These are phyloP conservation scores for Fagopyrum esculentum DNA, from an alignment of 148 eudicot species.

Conservation along the genomic window DNA sequence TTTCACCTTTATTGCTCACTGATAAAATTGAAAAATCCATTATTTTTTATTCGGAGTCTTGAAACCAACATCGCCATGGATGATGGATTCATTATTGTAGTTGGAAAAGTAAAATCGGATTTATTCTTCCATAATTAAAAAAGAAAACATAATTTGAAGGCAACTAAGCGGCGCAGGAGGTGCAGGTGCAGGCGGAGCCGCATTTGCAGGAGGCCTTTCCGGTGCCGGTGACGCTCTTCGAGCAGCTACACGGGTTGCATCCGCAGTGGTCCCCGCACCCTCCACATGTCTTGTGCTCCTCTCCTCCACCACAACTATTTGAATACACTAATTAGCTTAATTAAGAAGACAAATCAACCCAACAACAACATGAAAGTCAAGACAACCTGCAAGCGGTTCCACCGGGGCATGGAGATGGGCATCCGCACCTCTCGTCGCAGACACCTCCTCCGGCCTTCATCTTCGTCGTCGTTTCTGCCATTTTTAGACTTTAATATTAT, in stretches of 20 bases:
- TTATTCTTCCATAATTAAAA: no score
- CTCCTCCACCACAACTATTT: neutral
- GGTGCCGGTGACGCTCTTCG: conserved; percentile 20
- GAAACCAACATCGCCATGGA: no score
- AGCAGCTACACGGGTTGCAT: conserved; percentile 63
- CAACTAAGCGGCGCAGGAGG: conserved; percentile 36
- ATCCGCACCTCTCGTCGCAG: conserved; percentile 54
- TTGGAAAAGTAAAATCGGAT: no score
- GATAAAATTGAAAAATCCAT: no score
- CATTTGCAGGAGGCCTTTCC: conserved; percentile 53
- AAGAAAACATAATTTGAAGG: no score
- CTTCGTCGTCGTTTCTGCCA: neutral
- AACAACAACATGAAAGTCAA: neutral
- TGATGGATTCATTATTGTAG: no score
- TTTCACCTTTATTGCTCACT: no score
- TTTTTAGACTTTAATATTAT: neutral
- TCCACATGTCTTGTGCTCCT: conserved; percentile 42
- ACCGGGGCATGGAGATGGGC: conserved; percentile 59
- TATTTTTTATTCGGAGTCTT: no score
- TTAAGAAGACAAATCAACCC: neutral
- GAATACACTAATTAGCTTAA: neutral
- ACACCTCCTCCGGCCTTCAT: neutral
- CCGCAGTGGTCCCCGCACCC: conserved; percentile 69
- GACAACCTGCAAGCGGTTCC: conserved; percentile 34
- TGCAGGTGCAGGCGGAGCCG: conserved; percentile 38